Conservation (phyloP, 2,329 filamentous ascomycete species). For the Aspergillus sp. region DNA sequence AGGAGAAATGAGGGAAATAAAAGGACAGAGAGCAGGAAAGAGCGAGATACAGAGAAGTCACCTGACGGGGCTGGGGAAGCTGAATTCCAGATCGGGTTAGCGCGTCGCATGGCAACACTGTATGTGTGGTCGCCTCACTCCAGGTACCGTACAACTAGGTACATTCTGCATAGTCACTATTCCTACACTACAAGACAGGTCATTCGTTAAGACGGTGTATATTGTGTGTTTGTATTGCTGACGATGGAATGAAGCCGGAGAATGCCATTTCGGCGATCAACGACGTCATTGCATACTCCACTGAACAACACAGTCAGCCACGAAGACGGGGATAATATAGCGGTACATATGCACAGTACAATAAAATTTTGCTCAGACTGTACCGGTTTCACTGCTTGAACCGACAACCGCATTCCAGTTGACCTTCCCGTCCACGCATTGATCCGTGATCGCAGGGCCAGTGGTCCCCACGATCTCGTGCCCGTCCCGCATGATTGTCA, state of each 20-base stretch:
- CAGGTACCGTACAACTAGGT: background rate
- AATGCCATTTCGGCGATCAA: too few relatives aligned
- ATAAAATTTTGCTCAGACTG: background rate
- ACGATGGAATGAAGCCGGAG: background rate
- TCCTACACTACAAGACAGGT: background rate
- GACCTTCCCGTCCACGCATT: conserved; percentile 21
- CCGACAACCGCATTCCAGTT: conserved; percentile 34
- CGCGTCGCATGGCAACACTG: background rate
- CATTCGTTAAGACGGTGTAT: background rate
- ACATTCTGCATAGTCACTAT: background rate
- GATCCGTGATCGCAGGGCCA: conserved; percentile 25
- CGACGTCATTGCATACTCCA: too few relatives aligned
- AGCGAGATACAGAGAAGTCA: background rate
- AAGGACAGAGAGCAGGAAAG: background rate
- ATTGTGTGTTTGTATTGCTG: background rate
- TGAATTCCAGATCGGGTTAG: background rate
- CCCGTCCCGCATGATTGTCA: conserved; percentile 20
- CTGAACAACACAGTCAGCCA: background rate
- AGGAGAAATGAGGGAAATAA: background rate
- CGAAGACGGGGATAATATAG: background rate
- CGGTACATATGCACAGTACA: background rate
- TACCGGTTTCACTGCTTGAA: conserved; percentile 13
- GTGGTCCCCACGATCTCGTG: conserved; percentile 13
- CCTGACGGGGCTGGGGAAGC: conserved; percentile 3
- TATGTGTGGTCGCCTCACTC: background rate